Base-by-base conservation (phyloP, 352 stramenopile species). In the Phytophthora nicotianae region DNA sequence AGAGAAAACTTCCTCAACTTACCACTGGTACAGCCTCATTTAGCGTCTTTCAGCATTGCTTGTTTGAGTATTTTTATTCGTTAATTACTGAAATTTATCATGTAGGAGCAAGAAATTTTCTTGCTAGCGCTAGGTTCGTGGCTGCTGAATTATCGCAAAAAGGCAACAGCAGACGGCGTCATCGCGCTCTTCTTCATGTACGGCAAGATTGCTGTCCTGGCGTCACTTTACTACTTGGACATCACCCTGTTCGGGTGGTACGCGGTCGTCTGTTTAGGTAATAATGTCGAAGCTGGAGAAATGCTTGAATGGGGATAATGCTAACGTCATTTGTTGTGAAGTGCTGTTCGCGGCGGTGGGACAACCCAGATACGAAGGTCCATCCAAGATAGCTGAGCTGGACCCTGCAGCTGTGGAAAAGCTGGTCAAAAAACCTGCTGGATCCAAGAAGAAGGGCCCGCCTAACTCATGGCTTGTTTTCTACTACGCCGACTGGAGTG, bases 61-160 rank as follows among this genome's bases (percentile, higher is more conserved):
- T 65, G 38, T 51, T 70, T 37, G 17, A 23, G 17, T 61, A n/a
- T n/a, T n/a, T 57, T 23, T n/a, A 20, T 40, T 58, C 20, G 29
- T 8, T 43, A 50, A 24, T 29, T 54, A 21, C 54, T 47, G 9
- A 48, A 50, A 29, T 35, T 42, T 5, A 23, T 7, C 37, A 43
- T 46, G 16, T 46, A 90, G 78, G 83, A 93, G 46, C 73, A 90
- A 38, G 81, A 93, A 52, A 86, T 93, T 56, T 75, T 89, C 11
- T 21, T 89, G 57, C 51, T 93, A n/a, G 74, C 83, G 19, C 20
- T 73, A 23, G 76, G 69, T 7, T 80, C 81, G 21, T 84, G 77
- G 52, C 47, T 79, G 37, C 62, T 93, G 17, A 93, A 91, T 65
- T 90, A 87, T 62, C 83, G 81, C 60, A 93, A 91, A 71, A 88